These are phyloP conservation scores for Pseudocohnilembus persalinus DNA, from an alignment of 169 alveolate genomes.

Conservation along the genomic window DNA sequence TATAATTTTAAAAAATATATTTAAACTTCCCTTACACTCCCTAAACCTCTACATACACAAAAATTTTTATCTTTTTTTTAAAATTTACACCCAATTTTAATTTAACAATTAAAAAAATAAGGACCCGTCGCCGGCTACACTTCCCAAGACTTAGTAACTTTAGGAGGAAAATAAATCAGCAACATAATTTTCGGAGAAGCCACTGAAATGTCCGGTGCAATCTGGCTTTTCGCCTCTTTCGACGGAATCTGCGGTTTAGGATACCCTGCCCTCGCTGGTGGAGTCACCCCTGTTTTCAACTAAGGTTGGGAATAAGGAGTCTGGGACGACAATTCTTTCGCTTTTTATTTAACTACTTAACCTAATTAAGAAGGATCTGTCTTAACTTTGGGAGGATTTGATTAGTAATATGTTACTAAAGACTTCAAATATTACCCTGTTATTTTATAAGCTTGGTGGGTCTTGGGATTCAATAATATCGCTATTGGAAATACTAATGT, in stretches of 20 bases:
- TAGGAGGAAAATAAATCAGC: constrained; percentile 57
- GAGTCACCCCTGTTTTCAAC: constrained; percentile 61
- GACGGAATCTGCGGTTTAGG: constrained; percentile 90
- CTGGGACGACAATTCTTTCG: constrained; percentile 60
- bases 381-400: constrained; percentile 79
- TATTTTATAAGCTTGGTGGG: constrained; percentile 76
- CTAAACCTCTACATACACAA: no score
- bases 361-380: constrained; percentile 64
- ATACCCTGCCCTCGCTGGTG: constrained; percentile 64
- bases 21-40: no score
- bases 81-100: constrained; percentile 38
- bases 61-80: no score
- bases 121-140: constrained; percentile 80
- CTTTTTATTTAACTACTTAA: constrained; percentile 68
- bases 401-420: constrained; percentile 57
- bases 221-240: constrained; percentile 72
- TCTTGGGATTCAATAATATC: constrained; percentile 44
- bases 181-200: constrained; percentile 75
- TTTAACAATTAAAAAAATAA: no score
- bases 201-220: constrained; percentile 61
- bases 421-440: constrained; percentile 77
- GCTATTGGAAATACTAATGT: constrained; percentile 30
- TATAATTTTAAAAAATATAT: no score
- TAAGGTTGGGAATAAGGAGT: constrained; percentile 36
- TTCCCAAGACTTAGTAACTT: constrained; percentile 63